These are phyloP conservation scores for Saturnispora dispora DNA, from an alignment of 805 yeast species.

Conservation along the genomic window DNA sequence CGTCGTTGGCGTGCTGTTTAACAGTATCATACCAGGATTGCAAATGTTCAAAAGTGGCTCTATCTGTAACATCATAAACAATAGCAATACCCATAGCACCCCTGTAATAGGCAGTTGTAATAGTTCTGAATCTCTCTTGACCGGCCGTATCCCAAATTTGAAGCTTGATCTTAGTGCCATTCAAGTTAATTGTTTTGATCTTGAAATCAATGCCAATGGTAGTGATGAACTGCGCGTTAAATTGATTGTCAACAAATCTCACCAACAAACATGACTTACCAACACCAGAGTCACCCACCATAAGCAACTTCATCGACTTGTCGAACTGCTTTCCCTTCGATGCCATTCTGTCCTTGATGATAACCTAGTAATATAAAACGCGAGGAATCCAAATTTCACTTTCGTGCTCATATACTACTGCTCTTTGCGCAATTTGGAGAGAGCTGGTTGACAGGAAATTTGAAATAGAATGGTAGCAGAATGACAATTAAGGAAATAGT, in stretches of 20 bases:
- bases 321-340: conserved; percentile 69
- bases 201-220: conserved; percentile 98
- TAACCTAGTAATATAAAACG: neutral
- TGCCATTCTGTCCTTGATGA: conserved; percentile 16
- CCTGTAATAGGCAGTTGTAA: conserved; percentile 86
- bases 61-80: conserved; percentile 80
- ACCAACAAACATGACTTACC: conserved; percentile 85
- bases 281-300: conserved; percentile 88
- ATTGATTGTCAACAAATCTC: conserved; percentile 92
- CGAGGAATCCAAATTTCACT: neutral
- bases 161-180: conserved; percentile 85
- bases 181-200: conserved; percentile 89
- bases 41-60: conserved; percentile 85
- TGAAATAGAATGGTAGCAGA: too few relatives aligned
- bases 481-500: too few relatives aligned
- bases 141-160: conserved; percentile 98
- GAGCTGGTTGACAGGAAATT: neutral
- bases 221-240: conserved; percentile 93
- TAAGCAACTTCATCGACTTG: conserved; percentile 81
- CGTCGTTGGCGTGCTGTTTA: conserved; percentile 92
- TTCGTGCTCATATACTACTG: neutral
- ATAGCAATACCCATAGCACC: conserved; percentile 84
- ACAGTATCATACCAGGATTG: conserved; percentile 95
- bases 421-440: neutral
- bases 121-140: conserved; percentile 92